Base-by-base conservation (phyloP, 441 rosid species). In the Syzygium malaccense region DNA sequence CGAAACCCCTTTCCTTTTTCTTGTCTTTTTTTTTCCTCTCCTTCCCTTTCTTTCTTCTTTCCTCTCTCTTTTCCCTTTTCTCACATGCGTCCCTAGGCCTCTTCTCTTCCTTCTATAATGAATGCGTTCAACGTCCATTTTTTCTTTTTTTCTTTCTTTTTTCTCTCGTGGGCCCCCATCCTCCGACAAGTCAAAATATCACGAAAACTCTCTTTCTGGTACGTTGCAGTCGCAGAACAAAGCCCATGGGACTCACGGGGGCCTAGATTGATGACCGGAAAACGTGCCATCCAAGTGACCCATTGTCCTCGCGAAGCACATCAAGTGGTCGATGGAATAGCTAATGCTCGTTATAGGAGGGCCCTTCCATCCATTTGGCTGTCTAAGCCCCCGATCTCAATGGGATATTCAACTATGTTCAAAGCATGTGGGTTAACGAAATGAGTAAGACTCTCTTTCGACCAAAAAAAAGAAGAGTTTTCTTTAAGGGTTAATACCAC, bases 341-440 rank as follows among this genome's bases (percentile, higher is more conserved):
- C 17, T n/a, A 62, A 62, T 19, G 10, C 5, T 0, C 33, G 7
- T n/a, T 60, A 12, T 14, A 2, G 32, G 12, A 60, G 0, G 18
- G 18, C 33, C n/a, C 33, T 62, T 4, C 0, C 20, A 14, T n/a
- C 1, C 14, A 14, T 62, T 60, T 13, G 32, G 17, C 14, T 14
- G n/a, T n/a, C 8, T 62, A 14, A 62, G 14, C 9, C 18, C 8
- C 17, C 10, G 19, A 62, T 3, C 9, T 62, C 11, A 7, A 62
- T 14, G 0, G 8, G 32, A n/a, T 3, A 62, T 62, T 7, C 37
- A 64, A 64, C 19, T 15, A 30, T 64, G 32, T 2, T 64, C 10
- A 8, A 64, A 33, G 57, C 41, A 56, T 75, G 86, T 71, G 86
- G 86, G 53, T 89, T 86, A 80, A 57, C 88, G 87, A 90, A 25